These are phyloP conservation scores for Leavenworthia alabamica DNA, from an alignment of 345 rosid species.

Conservation along the genomic window DNA sequence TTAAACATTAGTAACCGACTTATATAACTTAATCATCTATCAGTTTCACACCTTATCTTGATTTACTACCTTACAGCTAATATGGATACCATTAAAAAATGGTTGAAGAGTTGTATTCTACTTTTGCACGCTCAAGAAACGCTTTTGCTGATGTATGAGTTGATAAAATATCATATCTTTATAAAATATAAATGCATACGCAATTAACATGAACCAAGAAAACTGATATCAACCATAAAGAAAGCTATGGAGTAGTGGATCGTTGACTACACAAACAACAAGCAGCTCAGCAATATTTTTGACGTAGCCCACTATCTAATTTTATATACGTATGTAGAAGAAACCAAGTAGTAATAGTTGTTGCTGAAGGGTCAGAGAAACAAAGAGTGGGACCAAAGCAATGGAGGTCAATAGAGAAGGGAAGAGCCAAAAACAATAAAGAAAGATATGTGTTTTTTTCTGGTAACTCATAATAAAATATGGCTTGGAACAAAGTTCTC, in stretches of 20 bases:
- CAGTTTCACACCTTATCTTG: constrained; percentile 8
- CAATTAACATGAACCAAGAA: constrained; percentile 30
- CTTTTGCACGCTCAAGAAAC: constrained; percentile 20
- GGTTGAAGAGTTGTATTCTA: background rate
- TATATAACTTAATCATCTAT: background rate
- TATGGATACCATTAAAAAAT: constrained; percentile 1
- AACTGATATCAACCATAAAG: constrained; percentile 18
- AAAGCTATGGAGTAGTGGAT: constrained; percentile 26
- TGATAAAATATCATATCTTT: constrained; percentile 23
- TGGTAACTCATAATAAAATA: constrained; percentile 18
- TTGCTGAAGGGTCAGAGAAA: constrained; percentile 22
- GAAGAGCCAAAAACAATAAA: constrained; percentile 28
- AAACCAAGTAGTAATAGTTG: constrained; percentile 13
- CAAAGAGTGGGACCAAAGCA: constrained; percentile 31
- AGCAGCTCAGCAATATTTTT: constrained; percentile 12
- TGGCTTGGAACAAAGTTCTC: constrained; percentile 6
- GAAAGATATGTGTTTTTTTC: constrained; percentile 18
- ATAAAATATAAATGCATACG: constrained; percentile 8
- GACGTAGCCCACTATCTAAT: constrained; percentile 22
- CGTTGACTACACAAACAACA: constrained; percentile 22
- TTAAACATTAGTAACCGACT: constrained; percentile 9
- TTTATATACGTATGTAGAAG: background rate
- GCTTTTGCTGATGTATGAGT: constrained; percentile 14
- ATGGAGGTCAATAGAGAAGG: constrained; percentile 25
- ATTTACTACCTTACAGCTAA: background rate